These are phyloP conservation scores for Linanthus parryae DNA, from an alignment of 148 eudicot species.

Conservation along the genomic window DNA sequence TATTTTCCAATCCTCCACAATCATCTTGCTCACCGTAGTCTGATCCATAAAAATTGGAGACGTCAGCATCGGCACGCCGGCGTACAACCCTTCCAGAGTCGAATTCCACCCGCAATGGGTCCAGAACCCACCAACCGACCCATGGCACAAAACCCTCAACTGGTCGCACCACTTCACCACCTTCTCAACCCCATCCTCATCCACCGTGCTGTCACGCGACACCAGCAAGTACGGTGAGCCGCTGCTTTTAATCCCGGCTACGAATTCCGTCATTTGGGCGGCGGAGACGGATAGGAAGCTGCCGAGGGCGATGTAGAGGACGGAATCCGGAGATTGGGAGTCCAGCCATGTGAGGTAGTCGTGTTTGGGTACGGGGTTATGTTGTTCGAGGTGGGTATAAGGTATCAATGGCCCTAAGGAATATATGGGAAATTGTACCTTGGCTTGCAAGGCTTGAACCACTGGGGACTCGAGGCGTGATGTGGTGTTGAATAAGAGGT, in stretches of 20 bases:
- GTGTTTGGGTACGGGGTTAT: not conserved
- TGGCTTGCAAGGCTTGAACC: not conserved
- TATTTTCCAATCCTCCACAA: constrained; percentile 32
- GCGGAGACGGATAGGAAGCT: constrained; percentile 1
- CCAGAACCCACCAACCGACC: constrained; percentile 26
- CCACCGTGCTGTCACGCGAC: constrained; percentile 3
- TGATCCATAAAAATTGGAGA: too few species aligned
- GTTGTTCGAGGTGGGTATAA: not conserved
- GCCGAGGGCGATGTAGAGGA: not conserved
- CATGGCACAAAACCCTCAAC: constrained; percentile 25
- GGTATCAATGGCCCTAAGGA: constrained; percentile 1
- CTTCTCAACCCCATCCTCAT: not conserved
- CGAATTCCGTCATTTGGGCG: not conserved
- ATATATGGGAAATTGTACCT: not conserved
- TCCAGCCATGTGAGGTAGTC: constrained; percentile 4
- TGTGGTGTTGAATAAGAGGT: not conserved
- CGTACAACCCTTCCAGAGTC: too few species aligned
- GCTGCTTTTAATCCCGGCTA: not conserved
- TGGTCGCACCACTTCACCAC: constrained; percentile 37
- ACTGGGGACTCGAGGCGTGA: not conserved
- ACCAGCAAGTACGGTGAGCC: not conserved
- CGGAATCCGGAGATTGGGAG: not conserved
- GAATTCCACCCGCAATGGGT: constrained; percentile 34
- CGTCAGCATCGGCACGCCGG: too few species aligned
- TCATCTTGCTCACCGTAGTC: constrained; percentile 17